Conservation (phyloP, 768 basidiomycete genomes). For the Amyloporia xantha region DNA sequence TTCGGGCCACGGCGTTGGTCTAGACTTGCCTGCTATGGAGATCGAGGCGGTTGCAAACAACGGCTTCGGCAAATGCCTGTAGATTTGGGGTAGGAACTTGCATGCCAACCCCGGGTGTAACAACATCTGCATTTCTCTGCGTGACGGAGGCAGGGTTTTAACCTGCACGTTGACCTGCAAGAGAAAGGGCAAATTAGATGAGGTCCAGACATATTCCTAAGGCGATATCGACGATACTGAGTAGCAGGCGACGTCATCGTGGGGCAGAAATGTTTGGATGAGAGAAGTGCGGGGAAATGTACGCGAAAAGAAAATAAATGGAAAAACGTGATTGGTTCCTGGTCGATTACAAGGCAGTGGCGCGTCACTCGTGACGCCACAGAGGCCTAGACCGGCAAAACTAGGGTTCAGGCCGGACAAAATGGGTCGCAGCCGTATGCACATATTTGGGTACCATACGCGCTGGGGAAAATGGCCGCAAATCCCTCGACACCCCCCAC, state of each 20-base stretch:
- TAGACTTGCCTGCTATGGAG: neutral
- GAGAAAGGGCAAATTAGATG: too few relatives aligned
- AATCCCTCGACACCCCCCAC: constrained; percentile 1
- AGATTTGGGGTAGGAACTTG: neutral
- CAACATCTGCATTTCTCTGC: too few relatives aligned
- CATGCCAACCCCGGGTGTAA: neutral
- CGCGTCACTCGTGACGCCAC: constrained; percentile 10
- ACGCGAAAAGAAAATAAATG: constrained; percentile 5
- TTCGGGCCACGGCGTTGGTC: neutral
- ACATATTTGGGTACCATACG: constrained; percentile 8
- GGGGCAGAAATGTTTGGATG: constrained; percentile 3
- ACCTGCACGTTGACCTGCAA: too few relatives aligned
- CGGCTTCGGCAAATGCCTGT: neutral
- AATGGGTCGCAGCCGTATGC: neutral
- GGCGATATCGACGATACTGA: too few relatives aligned
- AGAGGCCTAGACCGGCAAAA: neutral
- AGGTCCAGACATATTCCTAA: too few relatives aligned
- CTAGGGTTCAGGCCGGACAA: neutral
- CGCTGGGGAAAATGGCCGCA: neutral
- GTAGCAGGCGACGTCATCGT: constrained; percentile 7
- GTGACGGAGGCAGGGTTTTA: neutral
- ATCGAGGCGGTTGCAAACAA: neutral
- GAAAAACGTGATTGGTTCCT: constrained; percentile 6
- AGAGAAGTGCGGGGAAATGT: constrained; percentile 7
- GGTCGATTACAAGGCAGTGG: neutral